Percentiles rank a stretch among this genome's conserved stretches.
Evolutionary conservation across 164 flowering plant genomes (phyloP).

Genomic region (Platanus orientalis): DNA sequence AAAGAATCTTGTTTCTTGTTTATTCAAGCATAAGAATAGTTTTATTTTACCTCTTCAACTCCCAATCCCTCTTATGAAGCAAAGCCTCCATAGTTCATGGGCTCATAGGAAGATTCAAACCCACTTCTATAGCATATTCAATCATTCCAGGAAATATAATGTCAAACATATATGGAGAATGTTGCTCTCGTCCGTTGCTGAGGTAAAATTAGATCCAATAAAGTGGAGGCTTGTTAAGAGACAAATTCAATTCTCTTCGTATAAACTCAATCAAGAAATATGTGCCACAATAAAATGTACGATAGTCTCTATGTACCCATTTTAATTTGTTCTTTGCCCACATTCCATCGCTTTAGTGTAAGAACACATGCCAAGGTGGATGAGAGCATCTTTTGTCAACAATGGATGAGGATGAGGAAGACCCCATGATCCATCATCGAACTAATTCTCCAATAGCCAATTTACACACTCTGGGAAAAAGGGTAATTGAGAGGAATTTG

Average conservation of each 20-base stretch:
- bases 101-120: conserved; percentile 19
- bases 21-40: too few relatives aligned
- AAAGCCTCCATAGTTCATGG: conserved; percentile 15
- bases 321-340: too few relatives aligned
- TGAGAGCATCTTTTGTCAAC: conserved; percentile 53
- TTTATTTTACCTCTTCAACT: too few relatives aligned
- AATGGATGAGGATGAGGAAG: conserved; percentile 35
- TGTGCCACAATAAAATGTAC: too few relatives aligned
- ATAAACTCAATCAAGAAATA: too few relatives aligned
- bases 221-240: conserved; percentile 51
- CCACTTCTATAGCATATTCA: conserved; percentile 18
- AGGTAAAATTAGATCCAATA: conserved; percentile 49
- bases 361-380: conserved; percentile 57
- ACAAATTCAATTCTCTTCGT: neutral
- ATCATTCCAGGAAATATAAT: conserved; percentile 63
- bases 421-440: conserved; percentile 85
- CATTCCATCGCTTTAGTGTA: conserved; percentile 31
- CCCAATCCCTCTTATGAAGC: too few relatives aligned
- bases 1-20: too few relatives aligned
- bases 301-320: too few relatives aligned
- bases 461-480: conserved; percentile 62
- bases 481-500: conserved; percentile 37
- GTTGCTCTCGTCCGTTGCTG: conserved; percentile 42
- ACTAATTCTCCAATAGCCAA: conserved; percentile 82
- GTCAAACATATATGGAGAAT: conserved; percentile 71